Percentiles rank a stretch among this genome's conserved stretches.
These are phyloP conservation scores for Saccharomycopsis sp. DNA, from an alignment of 805 yeast species.

Conservation along the genomic window DNA sequence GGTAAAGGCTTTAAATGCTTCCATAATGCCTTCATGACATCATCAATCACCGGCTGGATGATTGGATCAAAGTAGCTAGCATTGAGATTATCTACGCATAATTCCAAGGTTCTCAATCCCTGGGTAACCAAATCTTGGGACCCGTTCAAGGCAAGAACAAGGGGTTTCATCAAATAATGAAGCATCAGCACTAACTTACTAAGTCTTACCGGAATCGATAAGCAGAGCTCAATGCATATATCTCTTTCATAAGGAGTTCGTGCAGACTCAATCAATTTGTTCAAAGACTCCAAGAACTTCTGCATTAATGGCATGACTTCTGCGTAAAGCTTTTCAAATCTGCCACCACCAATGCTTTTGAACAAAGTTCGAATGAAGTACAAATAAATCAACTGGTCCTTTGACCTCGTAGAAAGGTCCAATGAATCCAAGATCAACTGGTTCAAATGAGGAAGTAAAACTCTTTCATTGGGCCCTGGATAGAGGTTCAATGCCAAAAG, in stretches of 20 bases:
- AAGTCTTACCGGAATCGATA: conserved; percentile 91
- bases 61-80: conserved; percentile 97
- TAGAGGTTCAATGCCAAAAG: conserved; percentile 94
- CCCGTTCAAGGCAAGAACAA: conserved; percentile 85
- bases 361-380: conserved; percentile 82
- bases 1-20: conserved; percentile 87
- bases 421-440: conserved; percentile 75
- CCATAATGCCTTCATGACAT: conserved; percentile 91
- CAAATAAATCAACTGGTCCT: conserved; percentile 87
- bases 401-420: conserved; percentile 72
- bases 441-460: conserved; percentile 81
- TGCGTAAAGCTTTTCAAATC: conserved; percentile 88
- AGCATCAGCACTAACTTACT: conserved; percentile 92
- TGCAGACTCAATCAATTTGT: conserved; percentile 75
- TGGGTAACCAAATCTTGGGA: conserved; percentile 88
- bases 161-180: conserved; percentile 81
- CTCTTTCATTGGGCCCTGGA: conserved; percentile 72
- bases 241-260: conserved; percentile 87
- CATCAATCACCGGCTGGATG: conserved; percentile 91
- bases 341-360: conserved; percentile 93
- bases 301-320: conserved; percentile 90
- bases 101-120: conserved; percentile 88
- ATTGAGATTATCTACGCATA: conserved; percentile 92
- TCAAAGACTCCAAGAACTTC: conserved; percentile 76
- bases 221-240: conserved; percentile 87